A percentile compares a stretch with the other conserved stretches of the same genome.
Evolutionary conservation across 768 basidiomycete species (phyloP).

Genomic region (Hygrophorus pudorinus): DNA sequence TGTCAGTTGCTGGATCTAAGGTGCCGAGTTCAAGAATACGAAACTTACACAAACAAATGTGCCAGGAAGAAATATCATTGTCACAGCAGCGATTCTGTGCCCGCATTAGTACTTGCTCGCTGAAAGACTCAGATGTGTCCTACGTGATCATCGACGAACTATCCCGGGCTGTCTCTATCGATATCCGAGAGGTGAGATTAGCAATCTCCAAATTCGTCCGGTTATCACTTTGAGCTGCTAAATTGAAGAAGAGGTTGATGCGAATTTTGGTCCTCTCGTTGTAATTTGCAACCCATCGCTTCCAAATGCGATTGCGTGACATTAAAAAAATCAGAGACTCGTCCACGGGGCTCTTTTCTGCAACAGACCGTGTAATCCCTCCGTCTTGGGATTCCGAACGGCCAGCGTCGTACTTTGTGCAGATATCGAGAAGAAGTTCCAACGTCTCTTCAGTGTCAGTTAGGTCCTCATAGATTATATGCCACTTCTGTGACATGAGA

Average conservation of each 20-base stretch:
- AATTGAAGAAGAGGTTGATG: conserved; percentile 15
- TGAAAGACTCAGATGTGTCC: conserved; percentile 2
- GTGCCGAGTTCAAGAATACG: neutral
- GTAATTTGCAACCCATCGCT: conserved; percentile 13
- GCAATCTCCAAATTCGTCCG: conserved; percentile 13
- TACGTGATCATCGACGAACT: conserved; percentile 20
- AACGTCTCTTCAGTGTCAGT: neutral
- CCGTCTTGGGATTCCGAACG: neutral
- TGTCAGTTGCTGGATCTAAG: neutral
- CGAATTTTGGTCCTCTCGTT: conserved; percentile 13
- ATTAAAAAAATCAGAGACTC: neutral
- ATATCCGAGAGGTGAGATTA: conserved; percentile 12
- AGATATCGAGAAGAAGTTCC: neutral
- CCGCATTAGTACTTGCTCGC: neutral
- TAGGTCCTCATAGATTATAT: neutral
- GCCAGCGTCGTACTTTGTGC: neutral
- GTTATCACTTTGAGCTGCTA: conserved; percentile 14
- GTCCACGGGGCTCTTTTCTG: neutral
- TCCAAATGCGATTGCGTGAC: conserved; percentile 3
- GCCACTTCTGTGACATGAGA: neutral
- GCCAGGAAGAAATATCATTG: conserved; percentile 20
- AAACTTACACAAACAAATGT: conserved; percentile 16
- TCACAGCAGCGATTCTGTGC: conserved; percentile 17
- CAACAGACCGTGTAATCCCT: neutral
- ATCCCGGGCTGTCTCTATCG: conserved; percentile 14